These are phyloP conservation scores for Dictyostelium discoideum DNA, from an alignment of 78 protist genomes.

Conservation along the genomic window dicty_2.7 NC_007088.5:4204501-4205000, in stretches of 20 bases:
- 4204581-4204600: background rate
- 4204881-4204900: too few species aligned
- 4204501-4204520: constrained; percentile 36
- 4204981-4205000: constrained; percentile 1
- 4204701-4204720: background rate
- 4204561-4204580: background rate
- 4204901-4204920: background rate
- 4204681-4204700: constrained; percentile 20
- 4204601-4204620: background rate
- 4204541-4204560: background rate
- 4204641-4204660: constrained; percentile 36
- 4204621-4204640: constrained; percentile 9
- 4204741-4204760: background rate
- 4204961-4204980: constrained; percentile 4
- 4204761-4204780: background rate
- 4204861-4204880: background rate
- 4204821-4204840: background rate
- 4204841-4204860: constrained; percentile 13
- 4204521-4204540: constrained; percentile 20
- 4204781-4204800: background rate
- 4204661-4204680: constrained; percentile 63
- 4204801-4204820: background rate
- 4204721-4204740: background rate
- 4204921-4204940: background rate
- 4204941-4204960: background rate